Evolutionary conservation across 768 basidiomycete species (phyloP).

Genomic region (Lactifluus pinguis): DNA sequence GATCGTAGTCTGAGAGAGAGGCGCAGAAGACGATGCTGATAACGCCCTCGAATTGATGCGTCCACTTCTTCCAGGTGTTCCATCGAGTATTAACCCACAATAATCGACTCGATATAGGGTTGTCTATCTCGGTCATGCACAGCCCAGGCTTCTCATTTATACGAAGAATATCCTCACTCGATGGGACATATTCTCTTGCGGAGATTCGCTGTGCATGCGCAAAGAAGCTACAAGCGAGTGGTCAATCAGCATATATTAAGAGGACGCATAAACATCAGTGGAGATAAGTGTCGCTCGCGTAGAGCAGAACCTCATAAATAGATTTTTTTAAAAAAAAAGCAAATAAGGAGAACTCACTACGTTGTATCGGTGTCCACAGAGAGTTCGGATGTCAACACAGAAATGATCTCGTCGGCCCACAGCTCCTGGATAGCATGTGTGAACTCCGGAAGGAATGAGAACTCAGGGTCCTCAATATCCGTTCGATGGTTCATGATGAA

Average conservation of each 20-base stretch:
- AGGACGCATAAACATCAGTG: not conserved
- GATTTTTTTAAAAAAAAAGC: too few species aligned
- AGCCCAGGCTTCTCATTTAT: slow-evolving; percentile 80
- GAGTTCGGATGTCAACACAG: not conserved
- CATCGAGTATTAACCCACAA: slow-evolving; percentile 63
- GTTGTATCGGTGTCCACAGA: not conserved
- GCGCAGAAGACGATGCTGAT: slow-evolving; percentile 67
- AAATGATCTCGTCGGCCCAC: slow-evolving; percentile 32
- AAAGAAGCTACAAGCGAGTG: slow-evolving; percentile 57
- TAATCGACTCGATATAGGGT: slow-evolving; percentile 45
- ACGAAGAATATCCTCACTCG: slow-evolving; percentile 73
- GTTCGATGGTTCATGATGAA: not conserved
- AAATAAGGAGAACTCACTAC: slow-evolving; percentile 7
- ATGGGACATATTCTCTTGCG: slow-evolving; percentile 66
- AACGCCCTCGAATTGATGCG: slow-evolving; percentile 49
- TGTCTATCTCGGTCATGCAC: slow-evolving; percentile 55
- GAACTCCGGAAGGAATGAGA: slow-evolving; percentile 17
- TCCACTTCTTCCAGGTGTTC: slow-evolving; percentile 41
- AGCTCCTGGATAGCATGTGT: not conserved
- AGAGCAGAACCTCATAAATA: not conserved
- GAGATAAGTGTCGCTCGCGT: not conserved
- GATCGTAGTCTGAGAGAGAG: slow-evolving; percentile 66
- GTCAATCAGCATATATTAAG: slow-evolving; percentile 21
- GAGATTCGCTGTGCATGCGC: slow-evolving; percentile 74
- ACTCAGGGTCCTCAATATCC: slow-evolving; percentile 19